Evolutionary conservation across 306 rosid species (phyloP), one percentile per base, ranked within the genome.

Genomic region (Cucurbita ficifolia): DNA sequence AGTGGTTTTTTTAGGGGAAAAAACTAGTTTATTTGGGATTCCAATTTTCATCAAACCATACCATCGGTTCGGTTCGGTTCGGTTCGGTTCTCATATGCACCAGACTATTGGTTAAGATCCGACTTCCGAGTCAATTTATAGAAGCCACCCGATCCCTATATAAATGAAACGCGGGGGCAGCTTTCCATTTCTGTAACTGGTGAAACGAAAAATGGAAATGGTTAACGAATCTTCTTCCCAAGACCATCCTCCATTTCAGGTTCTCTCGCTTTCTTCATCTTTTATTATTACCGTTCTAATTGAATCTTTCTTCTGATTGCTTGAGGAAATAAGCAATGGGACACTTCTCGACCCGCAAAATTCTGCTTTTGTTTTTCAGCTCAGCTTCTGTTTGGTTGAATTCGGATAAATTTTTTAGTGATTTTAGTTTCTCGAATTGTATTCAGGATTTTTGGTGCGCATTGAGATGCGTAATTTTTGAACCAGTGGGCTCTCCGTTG

Each of bases 401-500:
- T 68, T 68, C 7, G 22, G 22, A 22, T 29, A 4, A 22, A 6
- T 67, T 67, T 21, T 0, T 10, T 2, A 42, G 3, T 64, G 51
- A 18, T 64, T 18, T 63, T 39, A 39, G 5, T 17, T 33, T 38
- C 18, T 62, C 49, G 7, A 38, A 36, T 36, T 38, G 42, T 45
- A 72, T 33, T 75, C 85, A 85, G 90, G 88, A 35, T 36, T 56
- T 19, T 58, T 74, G 81, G 82, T 59, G 54, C 82, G 36, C 57
- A 74, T 54, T 45, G 84, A 79, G 83, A 86, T 80, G 79, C 82
- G 75, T 76, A 82, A 56, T 43, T 90, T 94, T 70, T 95, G 85
- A 12, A 81, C 92, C 21, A 89, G 98, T 76, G 98, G 97, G 70
- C 22, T 86, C 74, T 89, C 98, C 46, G 91, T 90, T 42, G 98